phyloP scores from a whole-genome alignment of 164 flowering plant species.

The Tinospora cordifolia region DNA sequence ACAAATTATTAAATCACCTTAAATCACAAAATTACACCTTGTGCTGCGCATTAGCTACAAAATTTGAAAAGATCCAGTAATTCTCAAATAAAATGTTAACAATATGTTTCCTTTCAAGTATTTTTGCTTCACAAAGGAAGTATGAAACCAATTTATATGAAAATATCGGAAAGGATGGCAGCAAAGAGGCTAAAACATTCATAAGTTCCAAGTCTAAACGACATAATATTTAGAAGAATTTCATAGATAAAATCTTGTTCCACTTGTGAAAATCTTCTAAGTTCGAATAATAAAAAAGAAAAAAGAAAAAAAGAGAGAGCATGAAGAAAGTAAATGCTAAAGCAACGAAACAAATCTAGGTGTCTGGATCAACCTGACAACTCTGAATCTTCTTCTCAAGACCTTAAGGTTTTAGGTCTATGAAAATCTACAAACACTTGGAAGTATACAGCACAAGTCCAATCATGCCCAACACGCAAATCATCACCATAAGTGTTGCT shows the following conservation, averaged over 20 bases:
- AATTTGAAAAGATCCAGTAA: no score
- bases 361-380: slow-evolving; percentile 10
- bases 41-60: no score
- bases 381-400: slow-evolving; percentile 15
- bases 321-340: slow-evolving; percentile 4
- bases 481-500: slow-evolving; percentile 15
- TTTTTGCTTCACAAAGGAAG: no score
- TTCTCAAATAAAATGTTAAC: no score
- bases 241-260: slow-evolving; percentile 10
- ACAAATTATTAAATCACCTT: no score
- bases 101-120: no score
- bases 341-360: slow-evolving; percentile 14
- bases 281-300: slow-evolving; percentile 3
- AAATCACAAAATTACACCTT: no score
- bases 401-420: slow-evolving; percentile 16
- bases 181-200: neutral
- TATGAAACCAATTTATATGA: no score
- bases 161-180: no score
- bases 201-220: neutral
- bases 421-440: slow-evolving; percentile 16
- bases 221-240: neutral
- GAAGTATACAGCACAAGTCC: neutral
- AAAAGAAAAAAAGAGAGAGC: no score
- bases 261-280: neutral
- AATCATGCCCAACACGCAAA: slow-evolving; percentile 11